Evolutionary conservation across 1,284 basidiomycete genomes (phyloP).

Genomic region (Thelephora terrestris): DNA sequence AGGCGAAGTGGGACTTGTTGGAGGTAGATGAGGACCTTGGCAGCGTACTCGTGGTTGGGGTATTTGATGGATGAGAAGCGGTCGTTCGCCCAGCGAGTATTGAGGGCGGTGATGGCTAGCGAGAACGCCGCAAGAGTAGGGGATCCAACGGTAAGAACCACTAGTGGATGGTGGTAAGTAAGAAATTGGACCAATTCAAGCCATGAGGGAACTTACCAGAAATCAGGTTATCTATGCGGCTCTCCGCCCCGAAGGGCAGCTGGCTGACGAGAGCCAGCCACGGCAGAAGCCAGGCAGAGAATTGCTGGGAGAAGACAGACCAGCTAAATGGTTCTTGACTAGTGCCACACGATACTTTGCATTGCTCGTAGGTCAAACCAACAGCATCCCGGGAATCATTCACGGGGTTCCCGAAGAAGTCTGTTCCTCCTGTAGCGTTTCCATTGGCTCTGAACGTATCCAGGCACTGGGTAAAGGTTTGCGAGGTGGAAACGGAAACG

Average conservation of each 20-base stretch:
- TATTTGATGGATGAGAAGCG: neutral
- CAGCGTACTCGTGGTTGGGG: neutral
- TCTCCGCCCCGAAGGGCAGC: too few relatives aligned
- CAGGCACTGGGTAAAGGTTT: neutral
- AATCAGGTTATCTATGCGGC: conserved; percentile 23
- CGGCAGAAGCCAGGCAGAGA: conserved; percentile 33
- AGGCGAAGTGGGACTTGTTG: neutral
- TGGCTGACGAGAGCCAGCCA: conserved; percentile 35
- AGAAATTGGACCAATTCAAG: too few relatives aligned
- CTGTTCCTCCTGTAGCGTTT: conserved; percentile 2
- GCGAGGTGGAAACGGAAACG: neutral
- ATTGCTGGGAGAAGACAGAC: too few relatives aligned
- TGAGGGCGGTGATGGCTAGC: neutral
- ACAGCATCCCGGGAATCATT: conserved; percentile 6
- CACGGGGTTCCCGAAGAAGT: neutral
- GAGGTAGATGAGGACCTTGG: neutral
- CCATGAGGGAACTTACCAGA: conserved; percentile 8
- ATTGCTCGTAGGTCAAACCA: conserved; percentile 22
- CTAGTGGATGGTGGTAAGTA: too few relatives aligned
- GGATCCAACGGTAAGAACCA: conserved; percentile 20
- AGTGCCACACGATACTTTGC: conserved; percentile 7
- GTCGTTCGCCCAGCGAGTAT: neutral
- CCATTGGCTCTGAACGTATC: neutral
- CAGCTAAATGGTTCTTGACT: conserved; percentile 24
- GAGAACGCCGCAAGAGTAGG: conserved; percentile 27